Evolutionary conservation across 1,139 yeast genomes (phyloP), one percentile per base, ranked within the genome.

Genomic region (Saccharomyces hybrid): DNA sequence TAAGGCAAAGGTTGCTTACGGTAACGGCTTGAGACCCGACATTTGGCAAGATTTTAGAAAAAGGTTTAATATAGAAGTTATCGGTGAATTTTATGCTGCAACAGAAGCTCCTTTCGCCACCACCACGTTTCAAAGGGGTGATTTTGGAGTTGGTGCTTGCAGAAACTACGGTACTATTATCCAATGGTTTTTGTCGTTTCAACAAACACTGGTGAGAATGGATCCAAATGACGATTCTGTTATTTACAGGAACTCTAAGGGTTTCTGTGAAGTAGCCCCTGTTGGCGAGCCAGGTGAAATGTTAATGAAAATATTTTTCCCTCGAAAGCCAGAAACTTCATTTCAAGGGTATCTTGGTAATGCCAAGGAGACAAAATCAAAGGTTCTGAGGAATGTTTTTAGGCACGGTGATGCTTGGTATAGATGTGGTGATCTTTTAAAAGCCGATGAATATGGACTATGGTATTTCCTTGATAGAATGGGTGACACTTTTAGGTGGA

Each of bases 401-500:
- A 78, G 74, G 58, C 81, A 86, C 66, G 97, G 96, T 29, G 99
- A 93, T 70, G 96, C 95, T 0, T 93, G 90, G 86, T 85, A 86
- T 65, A 79, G 97, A 67, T 80, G 88, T 42, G 98, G 97, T 49
- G 99, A 93, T 69, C 76, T 93, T 62, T 76, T 91, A 66, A 81
- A 76, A 63, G 74, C 77, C 68, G 96, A 90, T 68, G 75, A 75
- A 34, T 80, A 85, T 61, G 87, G 90, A 1, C 74, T 86, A 62
- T 76, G 87, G 65, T 89, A 86, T 71, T 93, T 93, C 71, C 90
- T 89, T 51, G 99, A 91, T 73, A 77, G 99, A 66, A 75, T 91
- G 67, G 99, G 99, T 44, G 99, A 93, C 68, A 91, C 98, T 0
- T 93, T 87, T 76, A 80, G 99, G 63, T 93, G 98, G 98, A 91